These are phyloP conservation scores for Leishmania tarentolae DNA, from an alignment of 208 protist genomes.

Conservation along the genomic window DNA sequence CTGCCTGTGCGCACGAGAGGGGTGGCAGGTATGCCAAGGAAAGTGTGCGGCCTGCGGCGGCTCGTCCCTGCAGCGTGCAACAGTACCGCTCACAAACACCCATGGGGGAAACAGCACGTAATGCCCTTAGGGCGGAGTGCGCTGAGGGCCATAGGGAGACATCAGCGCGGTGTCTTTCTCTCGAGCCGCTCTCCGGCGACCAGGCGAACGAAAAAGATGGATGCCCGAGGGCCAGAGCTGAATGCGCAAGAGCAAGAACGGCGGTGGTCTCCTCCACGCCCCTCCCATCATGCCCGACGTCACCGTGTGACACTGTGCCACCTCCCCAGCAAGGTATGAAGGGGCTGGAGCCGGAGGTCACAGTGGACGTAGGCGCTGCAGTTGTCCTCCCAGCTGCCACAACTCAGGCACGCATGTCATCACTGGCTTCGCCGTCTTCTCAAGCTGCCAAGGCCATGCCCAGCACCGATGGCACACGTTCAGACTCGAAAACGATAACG, in stretches of 20 bases:
- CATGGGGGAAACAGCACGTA: background rate
- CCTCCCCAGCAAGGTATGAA: background rate
- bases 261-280: background rate
- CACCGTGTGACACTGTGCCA: background rate
- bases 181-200: background rate
- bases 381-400: background rate
- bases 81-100: background rate
- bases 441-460: background rate
- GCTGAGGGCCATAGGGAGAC: background rate
- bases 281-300: background rate
- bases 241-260: background rate
- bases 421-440: background rate
- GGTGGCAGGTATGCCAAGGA: background rate
- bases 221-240: background rate
- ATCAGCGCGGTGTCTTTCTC: background rate
- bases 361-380: background rate
- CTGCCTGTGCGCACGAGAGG: background rate
- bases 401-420: background rate
- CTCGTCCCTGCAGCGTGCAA: background rate
- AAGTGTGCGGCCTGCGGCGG: background rate
- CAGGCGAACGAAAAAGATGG: background rate
- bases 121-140: background rate
- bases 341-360: background rate
- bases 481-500: background rate
- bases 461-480: background rate